These are phyloP conservation scores for Malassezia japonica DNA, from an alignment of 1,284 basidiomycete species.

Conservation along the genomic window DNA sequence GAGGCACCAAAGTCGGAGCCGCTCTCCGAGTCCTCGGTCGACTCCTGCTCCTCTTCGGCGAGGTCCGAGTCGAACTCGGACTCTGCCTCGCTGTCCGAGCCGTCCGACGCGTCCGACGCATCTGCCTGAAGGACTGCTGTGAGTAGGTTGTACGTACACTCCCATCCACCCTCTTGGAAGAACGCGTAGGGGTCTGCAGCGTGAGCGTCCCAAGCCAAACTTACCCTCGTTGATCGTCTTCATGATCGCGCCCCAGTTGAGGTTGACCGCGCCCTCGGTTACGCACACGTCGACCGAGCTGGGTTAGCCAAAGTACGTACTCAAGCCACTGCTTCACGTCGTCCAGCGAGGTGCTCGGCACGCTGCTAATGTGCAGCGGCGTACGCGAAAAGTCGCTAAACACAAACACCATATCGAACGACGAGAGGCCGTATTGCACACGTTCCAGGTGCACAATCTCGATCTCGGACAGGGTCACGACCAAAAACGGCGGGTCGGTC, in stretches of 20 bases:
- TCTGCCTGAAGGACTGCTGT: slow-evolving; percentile 55
- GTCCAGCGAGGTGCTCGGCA: slow-evolving; percentile 37
- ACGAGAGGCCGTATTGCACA: slow-evolving; percentile 90
- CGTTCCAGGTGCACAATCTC: slow-evolving; percentile 95
- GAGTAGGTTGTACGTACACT: slow-evolving; percentile 47
- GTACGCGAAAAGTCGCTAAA: slow-evolving; percentile 89
- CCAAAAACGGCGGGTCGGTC: slow-evolving; percentile 88
- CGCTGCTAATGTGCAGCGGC: slow-evolving; percentile 57
- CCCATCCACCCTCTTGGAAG: slow-evolving; percentile 92
- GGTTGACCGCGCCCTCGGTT: slow-evolving; percentile 90
- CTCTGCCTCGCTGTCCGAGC: slow-evolving; percentile 32
- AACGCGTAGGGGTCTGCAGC: slow-evolving; percentile 92
- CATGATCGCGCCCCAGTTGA: slow-evolving; percentile 92
- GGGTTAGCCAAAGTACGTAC: slow-evolving; percentile 33
- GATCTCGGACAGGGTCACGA: slow-evolving; percentile 86
- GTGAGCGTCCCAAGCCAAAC: slow-evolving; percentile 50
- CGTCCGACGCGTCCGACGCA: slow-evolving; percentile 16
- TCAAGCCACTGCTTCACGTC: slow-evolving; percentile 67
- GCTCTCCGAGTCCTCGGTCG: slow-evolving; percentile 33
- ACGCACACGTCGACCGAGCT: slow-evolving; percentile 75
- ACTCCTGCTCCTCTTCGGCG: slow-evolving; percentile 43
- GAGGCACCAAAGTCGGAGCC: slow-evolving; percentile 46
- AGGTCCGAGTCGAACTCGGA: slow-evolving; percentile 46
- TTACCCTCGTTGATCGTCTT: slow-evolving; percentile 42
- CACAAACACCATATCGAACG: slow-evolving; percentile 93